Conservation (phyloP, 1,284 basidiomycete genomes). For the Trametes hirsuta region DNA sequence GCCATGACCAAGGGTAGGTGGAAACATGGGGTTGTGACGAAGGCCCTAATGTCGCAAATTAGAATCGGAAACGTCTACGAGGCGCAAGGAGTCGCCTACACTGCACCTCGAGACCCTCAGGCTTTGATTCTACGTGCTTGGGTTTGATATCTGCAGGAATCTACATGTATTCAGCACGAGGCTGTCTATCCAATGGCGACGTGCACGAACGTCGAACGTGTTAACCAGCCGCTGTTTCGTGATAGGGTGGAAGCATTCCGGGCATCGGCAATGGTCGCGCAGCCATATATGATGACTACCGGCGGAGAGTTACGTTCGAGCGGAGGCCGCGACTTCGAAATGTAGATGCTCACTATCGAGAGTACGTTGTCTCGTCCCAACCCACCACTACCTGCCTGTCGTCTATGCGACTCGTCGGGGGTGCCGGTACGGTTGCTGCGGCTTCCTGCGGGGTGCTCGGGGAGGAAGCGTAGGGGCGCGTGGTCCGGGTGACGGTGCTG, state of each 20-base stretch:
- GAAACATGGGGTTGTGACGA: constrained; percentile 69
- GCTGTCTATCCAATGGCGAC: neutral
- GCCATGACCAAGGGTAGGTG: constrained; percentile 87
- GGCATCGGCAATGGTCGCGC: constrained; percentile 88
- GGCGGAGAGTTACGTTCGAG: neutral
- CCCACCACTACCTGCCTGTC: constrained; percentile 64
- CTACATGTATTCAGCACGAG: constrained; percentile 40
- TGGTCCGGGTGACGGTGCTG: neutral
- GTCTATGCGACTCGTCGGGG: constrained; percentile 61
- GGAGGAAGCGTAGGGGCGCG: neutral
- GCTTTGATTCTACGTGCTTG: constrained; percentile 57
- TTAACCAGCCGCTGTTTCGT: constrained; percentile 92
- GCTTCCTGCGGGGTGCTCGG: neutral
- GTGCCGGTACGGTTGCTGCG: constrained; percentile 34
- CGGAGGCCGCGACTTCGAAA: neutral
- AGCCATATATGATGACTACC: constrained; percentile 73
- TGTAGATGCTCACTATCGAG: constrained; percentile 61
- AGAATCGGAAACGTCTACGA: neutral
- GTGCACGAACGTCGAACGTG: constrained; percentile 70
- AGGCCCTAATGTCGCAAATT: constrained; percentile 51
- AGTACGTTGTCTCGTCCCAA: constrained; percentile 69
- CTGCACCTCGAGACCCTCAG: constrained; percentile 68
- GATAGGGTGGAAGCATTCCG: constrained; percentile 83
- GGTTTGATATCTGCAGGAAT: constrained; percentile 79
- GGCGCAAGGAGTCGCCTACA: constrained; percentile 48